Percentiles rank a stretch among this genome's conserved stretches.
phyloP scores from a whole-genome alignment of 306 rosid genomes.

The Vigna unguiculata region DNA sequence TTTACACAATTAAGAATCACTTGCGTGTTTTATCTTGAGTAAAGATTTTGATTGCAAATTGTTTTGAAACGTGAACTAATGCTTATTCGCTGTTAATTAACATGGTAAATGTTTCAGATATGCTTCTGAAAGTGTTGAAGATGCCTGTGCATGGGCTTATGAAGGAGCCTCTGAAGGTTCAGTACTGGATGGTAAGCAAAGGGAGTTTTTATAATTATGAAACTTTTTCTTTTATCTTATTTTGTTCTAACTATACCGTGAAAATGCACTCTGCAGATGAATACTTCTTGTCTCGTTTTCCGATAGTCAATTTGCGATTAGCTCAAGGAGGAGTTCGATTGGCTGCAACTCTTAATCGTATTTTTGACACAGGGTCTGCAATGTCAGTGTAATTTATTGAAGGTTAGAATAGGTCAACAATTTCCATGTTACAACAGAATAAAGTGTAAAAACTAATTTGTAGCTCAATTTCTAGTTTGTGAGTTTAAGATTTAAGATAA shows the following conservation, averaged over 20 bases:
- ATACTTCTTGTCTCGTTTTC: constrained; percentile 76
- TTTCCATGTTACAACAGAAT: neutral
- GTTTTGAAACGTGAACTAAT: too few relatives aligned
- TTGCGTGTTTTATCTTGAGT: too few relatives aligned
- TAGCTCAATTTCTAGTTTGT: neutral
- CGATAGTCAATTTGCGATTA: constrained; percentile 63
- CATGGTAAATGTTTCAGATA: constrained; percentile 55
- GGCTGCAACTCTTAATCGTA: constrained; percentile 80
- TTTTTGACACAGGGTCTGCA: constrained; percentile 45
- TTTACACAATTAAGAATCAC: too few relatives aligned
- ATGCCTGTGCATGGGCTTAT: constrained; percentile 86
- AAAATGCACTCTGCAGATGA: constrained; percentile 58
- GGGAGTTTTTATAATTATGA: neutral
- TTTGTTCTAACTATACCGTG: neutral
- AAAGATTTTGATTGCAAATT: too few relatives aligned
- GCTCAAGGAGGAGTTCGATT: constrained; percentile 93
- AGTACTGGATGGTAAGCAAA: constrained; percentile 61
- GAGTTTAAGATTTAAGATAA: neutral
- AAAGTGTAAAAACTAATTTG: constrained; percentile 3
- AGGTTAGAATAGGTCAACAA: neutral
- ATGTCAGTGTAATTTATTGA: constrained; percentile 1
- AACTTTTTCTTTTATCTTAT: neutral
- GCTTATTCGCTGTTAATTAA: constrained; percentile 20
- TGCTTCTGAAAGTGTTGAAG: constrained; percentile 75
- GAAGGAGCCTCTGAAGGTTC: constrained; percentile 66